Percentiles rank a stretch among this genome's conserved stretches.
phyloP scores from a whole-genome alignment of 1,284 basidiomycete species.

The Rhodotorula sp. region DNA sequence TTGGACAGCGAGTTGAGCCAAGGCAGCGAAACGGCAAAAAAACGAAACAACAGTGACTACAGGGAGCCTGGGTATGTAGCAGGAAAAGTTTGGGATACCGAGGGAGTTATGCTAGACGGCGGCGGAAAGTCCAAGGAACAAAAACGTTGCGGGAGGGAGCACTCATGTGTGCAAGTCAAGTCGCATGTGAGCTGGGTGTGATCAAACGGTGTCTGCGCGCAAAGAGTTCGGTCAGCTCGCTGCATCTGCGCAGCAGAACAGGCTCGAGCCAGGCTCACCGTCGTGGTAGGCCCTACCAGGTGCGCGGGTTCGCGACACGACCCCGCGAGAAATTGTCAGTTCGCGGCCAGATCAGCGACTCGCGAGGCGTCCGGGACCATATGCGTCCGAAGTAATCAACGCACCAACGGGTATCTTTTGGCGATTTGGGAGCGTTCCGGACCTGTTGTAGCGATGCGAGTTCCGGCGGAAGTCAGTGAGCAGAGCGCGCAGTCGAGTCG shows the following conservation, averaged over 20 bases:
- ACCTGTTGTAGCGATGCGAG: conserved; percentile 4
- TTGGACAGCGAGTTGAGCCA: not conserved
- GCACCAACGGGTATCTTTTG: conserved; percentile 33
- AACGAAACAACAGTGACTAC: no score
- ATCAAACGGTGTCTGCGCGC: not conserved
- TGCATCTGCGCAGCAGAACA: not conserved
- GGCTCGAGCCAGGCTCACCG: not conserved
- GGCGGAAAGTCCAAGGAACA: no score
- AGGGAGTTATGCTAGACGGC: no score
- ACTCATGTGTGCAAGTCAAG: no score
- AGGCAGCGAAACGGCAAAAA: no score
- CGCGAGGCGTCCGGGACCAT: no score
- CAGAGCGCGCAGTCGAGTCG: not conserved
- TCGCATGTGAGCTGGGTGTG: not conserved
- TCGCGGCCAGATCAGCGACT: not conserved
- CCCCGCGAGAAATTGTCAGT: not conserved
- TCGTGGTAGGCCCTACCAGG: conserved; percentile 32
- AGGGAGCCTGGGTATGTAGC: no score
- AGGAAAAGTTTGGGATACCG: no score
- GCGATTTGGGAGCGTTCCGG: conserved; percentile 32
- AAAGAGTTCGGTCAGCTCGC: not conserved
- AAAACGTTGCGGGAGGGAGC: no score
- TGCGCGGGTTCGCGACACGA: not conserved
- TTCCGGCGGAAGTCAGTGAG: not conserved
- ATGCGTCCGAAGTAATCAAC: not conserved